Base-by-base conservation (phyloP, 495 filamentous ascomycete genomes). In the Hypoxylon lenormandii region DNA sequence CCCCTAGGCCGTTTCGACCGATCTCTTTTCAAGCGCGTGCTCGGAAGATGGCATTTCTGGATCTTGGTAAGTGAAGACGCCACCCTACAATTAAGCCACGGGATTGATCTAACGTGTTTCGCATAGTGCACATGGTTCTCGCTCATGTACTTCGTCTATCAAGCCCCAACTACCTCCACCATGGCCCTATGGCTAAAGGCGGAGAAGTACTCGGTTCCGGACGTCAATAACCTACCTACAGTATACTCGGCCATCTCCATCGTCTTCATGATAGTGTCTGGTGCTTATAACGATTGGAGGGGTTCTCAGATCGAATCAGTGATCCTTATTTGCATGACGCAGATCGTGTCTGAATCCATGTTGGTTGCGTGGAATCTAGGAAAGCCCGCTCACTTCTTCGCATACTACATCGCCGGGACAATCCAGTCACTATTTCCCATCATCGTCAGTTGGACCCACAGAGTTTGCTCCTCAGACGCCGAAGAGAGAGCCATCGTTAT, bases 11-110 rank as follows among this genome's bases (percentile, higher is more conserved):
- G 66, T 19, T 68, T 74, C 0, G 74, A 74, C 3, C 49, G 55
- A 1, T 64, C 60, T 5, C 70, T 73, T 26, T 64, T 70, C 53
- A 72, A 65, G 43, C 69, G 70, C 22, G 72, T 78, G 43, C 59
- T 76, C 15, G 58, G 60, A n/a, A 69, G 74, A 51, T 75, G 76
- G 73, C 76, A 77, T 50, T 74, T 73, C 47, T 74, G 60, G 53
- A 30, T 70, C 23, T 37, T 74, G 7, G 64, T 67, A 8, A 61
- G 58, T 42, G 38, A 15, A 42, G 19, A 6, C 11, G 18, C 45
- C 5, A 16, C 19, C 18, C 18, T 6, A 16, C 16, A 12, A 19
- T 52, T 49, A 3, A 6, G 4, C 16, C 4, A 5, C 10, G 0
- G 26, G 19, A 22, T 15, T 8, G 1, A 36, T 45, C 47, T 61